Percentiles rank a stretch among this genome's conserved stretches.
Evolutionary conservation across 257 asterid species (phyloP).

Genomic region (Sherardia arvensis): DNA sequence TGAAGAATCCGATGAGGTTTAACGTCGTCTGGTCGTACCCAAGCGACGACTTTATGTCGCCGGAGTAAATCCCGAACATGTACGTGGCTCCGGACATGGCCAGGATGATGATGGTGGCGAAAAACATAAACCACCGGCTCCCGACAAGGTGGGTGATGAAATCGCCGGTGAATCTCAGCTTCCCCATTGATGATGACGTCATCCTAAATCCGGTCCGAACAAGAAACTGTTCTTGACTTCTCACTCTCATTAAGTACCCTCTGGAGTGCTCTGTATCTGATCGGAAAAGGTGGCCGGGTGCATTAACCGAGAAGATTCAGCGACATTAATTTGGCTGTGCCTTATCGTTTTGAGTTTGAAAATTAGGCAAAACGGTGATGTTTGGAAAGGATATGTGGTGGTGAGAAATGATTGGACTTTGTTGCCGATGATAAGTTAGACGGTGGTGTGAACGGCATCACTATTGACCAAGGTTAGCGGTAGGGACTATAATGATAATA

Average conservation of each 20-base stretch:
- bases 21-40: slow-evolving; percentile 60
- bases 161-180: slow-evolving; percentile 8
- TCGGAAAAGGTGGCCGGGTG: neutral
- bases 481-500: neutral
- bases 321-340: neutral
- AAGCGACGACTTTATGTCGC: slow-evolving; percentile 36
- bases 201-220: neutral
- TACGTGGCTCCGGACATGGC: slow-evolving; percentile 55
- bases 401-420: neutral
- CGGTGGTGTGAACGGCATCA: neutral
- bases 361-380: neutral
- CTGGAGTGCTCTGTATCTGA: neutral
- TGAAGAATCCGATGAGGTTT: slow-evolving; percentile 46
- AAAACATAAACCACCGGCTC: slow-evolving; percentile 59
- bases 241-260: neutral
- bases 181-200: slow-evolving; percentile 2
- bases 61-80: slow-evolving; percentile 53
- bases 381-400: neutral
- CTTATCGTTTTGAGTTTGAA: neutral
- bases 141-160: slow-evolving; percentile 24
- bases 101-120: slow-evolving; percentile 44
- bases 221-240: neutral
- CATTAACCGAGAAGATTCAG: neutral
- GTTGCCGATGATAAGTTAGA: neutral
- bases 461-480: neutral